Percentiles rank a stretch among this genome's conserved stretches.
phyloP scores from a whole-genome alignment of 2,329 filamentous ascomycete genomes.

The Neofusicoccum ribis region DNA sequence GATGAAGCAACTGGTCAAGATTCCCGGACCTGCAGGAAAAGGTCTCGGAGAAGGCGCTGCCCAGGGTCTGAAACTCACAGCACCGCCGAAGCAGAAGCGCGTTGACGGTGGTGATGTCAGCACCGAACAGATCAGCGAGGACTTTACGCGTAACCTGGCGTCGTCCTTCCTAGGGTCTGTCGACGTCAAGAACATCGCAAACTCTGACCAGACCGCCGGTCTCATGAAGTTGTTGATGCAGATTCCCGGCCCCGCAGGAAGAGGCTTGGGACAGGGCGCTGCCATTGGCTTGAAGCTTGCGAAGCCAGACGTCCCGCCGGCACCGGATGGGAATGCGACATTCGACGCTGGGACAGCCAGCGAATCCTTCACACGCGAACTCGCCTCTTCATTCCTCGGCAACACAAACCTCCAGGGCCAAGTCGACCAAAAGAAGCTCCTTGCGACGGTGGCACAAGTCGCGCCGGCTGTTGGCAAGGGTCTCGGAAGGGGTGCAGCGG shows the following conservation, averaged over 20 bases:
- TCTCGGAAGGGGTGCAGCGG: conserved; percentile 1
- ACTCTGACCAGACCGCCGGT: neutral
- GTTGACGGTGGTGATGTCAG: neutral
- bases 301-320: neutral
- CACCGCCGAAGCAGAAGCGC: neutral
- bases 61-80: neutral
- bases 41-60: conserved; percentile 1
- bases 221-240: neutral
- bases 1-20: neutral
- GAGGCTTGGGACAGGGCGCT: neutral
- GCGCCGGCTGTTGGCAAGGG: neutral
- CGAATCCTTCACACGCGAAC: conserved; percentile 3
- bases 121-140: neutral
- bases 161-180: neutral
- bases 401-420: neutral
- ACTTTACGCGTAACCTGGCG: neutral
- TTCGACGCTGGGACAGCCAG: neutral
- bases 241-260: neutral
- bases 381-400: neutral
- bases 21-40: conserved; percentile 2
- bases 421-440: neutral
- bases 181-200: neutral
- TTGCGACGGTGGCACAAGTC: neutral
- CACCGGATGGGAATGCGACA: neutral
- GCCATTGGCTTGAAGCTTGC: conserved; percentile 13